Evolutionary conservation across 2,329 filamentous ascomycete genomes (phyloP), one percentile per base, ranked within the genome.

Genomic region (Acrodontium crateriforme): DNA sequence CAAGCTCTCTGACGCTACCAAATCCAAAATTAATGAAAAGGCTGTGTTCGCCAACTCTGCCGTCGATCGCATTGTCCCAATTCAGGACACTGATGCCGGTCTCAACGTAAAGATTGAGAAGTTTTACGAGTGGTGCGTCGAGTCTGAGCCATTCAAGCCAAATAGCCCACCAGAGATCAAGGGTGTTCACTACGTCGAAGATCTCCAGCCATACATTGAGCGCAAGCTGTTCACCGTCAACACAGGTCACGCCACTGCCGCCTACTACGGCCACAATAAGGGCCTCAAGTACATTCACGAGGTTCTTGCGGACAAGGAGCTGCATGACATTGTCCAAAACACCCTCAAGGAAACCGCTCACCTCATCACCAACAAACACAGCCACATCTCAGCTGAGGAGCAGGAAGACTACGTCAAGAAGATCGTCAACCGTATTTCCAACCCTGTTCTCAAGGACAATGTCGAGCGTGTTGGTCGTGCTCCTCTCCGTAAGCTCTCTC

Each of bases 161-260:
- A 62, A 69, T 37, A 65, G 67, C 29, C 68, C 71, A 43, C 85
- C 84, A 5, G 59, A 71, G 11, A 87, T 98, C 49, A 59, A 89
- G 41, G 87, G 85, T 35, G 77, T 95, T 53, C 80, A 92, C 62
- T 94, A 82, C 74, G 89, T 95, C 34, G 74, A 83, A 40, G 69
- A 95, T 60, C 73, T 98, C 16, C 70, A 76, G 52, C 89, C 89
- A 32, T 98, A 87, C 64, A 95, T 98, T 49, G 89, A 98, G 74
- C 85, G 89, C 58, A 98, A 98, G 71, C 76, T 98, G 40, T 98
- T 85, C 69, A 98, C 89, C 13, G 87, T 98, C 69, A 98, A 98
- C 71, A 98, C 89, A 13, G 80, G 84, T 31, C 89, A 98, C 54
- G 89, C 89, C 35, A 92, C 87, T 6, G 85, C 85, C 12, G 87